Percentiles rank a stretch among this genome's conserved stretches.
These are phyloP conservation scores for Penicillium polonicum DNA, from an alignment of 2,329 filamentous ascomycete species.

Conservation along the genomic window DNA sequence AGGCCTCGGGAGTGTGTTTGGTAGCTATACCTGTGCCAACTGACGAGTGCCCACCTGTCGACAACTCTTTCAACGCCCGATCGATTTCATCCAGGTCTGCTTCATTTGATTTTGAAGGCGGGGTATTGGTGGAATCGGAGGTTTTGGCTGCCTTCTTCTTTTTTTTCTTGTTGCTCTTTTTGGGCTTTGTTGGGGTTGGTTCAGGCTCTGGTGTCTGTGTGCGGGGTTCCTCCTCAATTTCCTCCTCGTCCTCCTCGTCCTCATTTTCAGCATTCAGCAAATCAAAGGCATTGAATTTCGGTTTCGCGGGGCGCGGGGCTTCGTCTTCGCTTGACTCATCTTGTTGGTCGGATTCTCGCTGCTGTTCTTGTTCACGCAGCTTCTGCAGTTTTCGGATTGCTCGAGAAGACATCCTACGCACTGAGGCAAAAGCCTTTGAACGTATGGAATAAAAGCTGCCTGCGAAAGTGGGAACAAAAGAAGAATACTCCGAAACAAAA, in stretches of 20 bases:
- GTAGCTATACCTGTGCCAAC: slow-evolving; percentile 23
- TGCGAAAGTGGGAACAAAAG: background rate
- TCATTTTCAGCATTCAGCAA: slow-evolving; percentile 49
- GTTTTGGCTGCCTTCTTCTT: slow-evolving; percentile 50
- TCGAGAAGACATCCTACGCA: slow-evolving; percentile 59
- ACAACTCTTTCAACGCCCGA: slow-evolving; percentile 59
- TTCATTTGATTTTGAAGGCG: slow-evolving; percentile 23
- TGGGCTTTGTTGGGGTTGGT: slow-evolving; percentile 24
- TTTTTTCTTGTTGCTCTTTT: slow-evolving; percentile 60
- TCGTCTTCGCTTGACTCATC: slow-evolving; percentile 45
- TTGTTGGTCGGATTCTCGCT: slow-evolving; percentile 43
- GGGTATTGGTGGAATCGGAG: slow-evolving; percentile 22
- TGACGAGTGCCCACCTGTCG: slow-evolving; percentile 40
- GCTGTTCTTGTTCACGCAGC: slow-evolving; percentile 58
- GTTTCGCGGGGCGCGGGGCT: slow-evolving; percentile 34
- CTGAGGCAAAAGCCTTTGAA: background rate
- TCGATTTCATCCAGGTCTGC: slow-evolving; percentile 64
- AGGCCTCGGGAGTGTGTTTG: slow-evolving; percentile 37
- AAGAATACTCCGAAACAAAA: slow-evolving; percentile 7
- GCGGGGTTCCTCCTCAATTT: slow-evolving; percentile 33
- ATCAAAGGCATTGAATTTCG: slow-evolving; percentile 55
- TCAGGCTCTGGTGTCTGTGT: slow-evolving; percentile 20
- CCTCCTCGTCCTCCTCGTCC: slow-evolving; percentile 37
- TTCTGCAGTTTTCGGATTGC: slow-evolving; percentile 64
- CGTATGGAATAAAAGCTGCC: background rate